These are phyloP conservation scores for Backusella psychrophila DNA, from an alignment of 192 early-diverging fungal species.

Conservation along the genomic window DNA sequence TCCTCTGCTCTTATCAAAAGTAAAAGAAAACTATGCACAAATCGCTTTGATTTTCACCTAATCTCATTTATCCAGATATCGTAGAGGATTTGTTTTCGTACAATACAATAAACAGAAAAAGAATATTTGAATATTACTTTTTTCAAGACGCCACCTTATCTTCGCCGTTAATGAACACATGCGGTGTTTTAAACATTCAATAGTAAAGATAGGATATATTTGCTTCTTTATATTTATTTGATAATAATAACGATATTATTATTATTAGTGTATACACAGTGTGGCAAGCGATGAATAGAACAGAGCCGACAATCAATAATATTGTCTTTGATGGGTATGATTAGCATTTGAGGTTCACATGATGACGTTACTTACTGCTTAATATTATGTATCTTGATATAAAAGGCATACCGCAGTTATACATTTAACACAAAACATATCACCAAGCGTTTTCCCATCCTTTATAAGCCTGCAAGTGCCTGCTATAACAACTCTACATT, in stretches of 20 bases:
- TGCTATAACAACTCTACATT: constrained; percentile 49
- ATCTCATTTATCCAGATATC: constrained; percentile 20
- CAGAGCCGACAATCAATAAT: constrained; percentile 32
- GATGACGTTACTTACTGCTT: not conserved
- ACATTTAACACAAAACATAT: constrained; percentile 46
- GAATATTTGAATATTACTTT: constrained; percentile 55
- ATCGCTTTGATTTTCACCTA: not conserved
- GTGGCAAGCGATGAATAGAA: constrained; percentile 33
- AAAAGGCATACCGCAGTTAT: constrained; percentile 46
- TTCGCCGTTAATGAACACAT: constrained; percentile 49
- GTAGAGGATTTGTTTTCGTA: constrained; percentile 49
- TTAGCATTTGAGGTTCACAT: not conserved
- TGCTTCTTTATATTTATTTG: not conserved
- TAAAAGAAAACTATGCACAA: not conserved
- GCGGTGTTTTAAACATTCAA: constrained; percentile 53
- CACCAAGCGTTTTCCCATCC: constrained; percentile 48
- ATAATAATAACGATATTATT: not conserved
- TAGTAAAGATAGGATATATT: constrained; percentile 32
- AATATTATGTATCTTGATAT: constrained; percentile 9
- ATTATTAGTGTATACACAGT: constrained; percentile 35
- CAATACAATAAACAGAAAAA: constrained; percentile 46
- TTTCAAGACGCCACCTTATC: constrained; percentile 46
- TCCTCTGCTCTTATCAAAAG: constrained; percentile 15
- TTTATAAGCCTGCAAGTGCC: constrained; percentile 49
- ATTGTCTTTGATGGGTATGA: constrained; percentile 38